Evolutionary conservation across 768 basidiomycete genomes (phyloP).

Genomic region (Naganishia kalamii): DNA sequence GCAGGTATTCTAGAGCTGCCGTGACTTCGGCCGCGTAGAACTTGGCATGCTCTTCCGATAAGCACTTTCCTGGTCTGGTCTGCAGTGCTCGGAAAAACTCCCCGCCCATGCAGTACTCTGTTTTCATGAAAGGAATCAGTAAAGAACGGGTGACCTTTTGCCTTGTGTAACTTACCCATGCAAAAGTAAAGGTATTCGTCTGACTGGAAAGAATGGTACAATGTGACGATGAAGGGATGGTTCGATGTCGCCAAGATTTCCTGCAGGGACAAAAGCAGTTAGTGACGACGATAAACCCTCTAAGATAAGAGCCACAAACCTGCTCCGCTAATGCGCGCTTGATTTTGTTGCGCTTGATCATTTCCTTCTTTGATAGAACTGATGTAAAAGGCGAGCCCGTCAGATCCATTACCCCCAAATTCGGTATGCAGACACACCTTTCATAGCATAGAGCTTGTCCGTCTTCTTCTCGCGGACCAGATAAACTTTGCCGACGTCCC

Average conservation of each 20-base stretch:
- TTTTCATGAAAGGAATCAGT: background rate
- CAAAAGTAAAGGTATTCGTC: conserved; percentile 97
- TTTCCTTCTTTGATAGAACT: conserved; percentile 98
- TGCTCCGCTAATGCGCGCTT: conserved; percentile 97
- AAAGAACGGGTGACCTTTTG: no score
- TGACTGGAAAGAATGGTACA: conserved; percentile 98
- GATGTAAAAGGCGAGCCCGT: no score
- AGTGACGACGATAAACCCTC: background rate
- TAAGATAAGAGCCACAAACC: conserved; percentile 31
- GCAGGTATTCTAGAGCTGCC: conserved; percentile 94
- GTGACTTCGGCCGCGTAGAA: conserved; percentile 99
- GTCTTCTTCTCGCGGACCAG: conserved; percentile 97
- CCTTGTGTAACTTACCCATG: conserved; percentile 27
- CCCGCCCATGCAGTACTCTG: conserved; percentile 92
- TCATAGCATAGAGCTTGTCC: conserved; percentile 95
- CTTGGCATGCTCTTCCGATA: conserved; percentile 86
- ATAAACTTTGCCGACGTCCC: conserved; percentile 97
- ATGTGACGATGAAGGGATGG: conserved; percentile 98
- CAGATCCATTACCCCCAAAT: no score
- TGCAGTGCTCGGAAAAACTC: conserved; percentile 98
- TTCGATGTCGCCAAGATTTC: conserved; percentile 98
- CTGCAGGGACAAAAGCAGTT: conserved; percentile 23
- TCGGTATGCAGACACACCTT: conserved; percentile 68
- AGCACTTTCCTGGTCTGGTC: conserved; percentile 90
- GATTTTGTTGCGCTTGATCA: conserved; percentile 99